These are phyloP conservation scores for Echinosophora koreensis DNA, from an alignment of 306 rosid species.

Conservation along the genomic window DNA sequence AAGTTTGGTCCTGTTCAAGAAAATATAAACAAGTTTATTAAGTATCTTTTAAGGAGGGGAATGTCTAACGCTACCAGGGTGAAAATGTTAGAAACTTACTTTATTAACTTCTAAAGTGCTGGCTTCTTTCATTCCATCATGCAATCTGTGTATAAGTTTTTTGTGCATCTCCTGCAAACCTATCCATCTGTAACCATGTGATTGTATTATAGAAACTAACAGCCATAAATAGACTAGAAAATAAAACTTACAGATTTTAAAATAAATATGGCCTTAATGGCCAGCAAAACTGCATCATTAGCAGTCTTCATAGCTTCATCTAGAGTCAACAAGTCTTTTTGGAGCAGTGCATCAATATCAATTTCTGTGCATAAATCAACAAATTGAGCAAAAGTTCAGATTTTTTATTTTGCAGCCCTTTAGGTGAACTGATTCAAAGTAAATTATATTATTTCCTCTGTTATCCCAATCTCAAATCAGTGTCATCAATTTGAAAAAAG, in stretches of 20 bases:
- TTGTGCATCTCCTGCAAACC: conserved; percentile 68
- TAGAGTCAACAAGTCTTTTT: conserved; percentile 90
- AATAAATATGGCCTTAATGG: conserved; percentile 76
- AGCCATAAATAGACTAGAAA: conserved; percentile 40
- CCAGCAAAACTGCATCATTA: conserved; percentile 87
- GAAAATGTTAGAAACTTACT: conserved; percentile 59
- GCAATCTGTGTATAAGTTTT: conserved; percentile 61
- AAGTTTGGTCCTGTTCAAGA: conserved; percentile 22
- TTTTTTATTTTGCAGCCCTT: background rate
- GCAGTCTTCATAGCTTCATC: conserved; percentile 96
- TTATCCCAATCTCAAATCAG: conserved; percentile 14
- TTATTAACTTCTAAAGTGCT: conserved; percentile 61
- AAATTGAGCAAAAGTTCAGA: conserved; percentile 9
- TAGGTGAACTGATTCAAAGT: conserved; percentile 16
- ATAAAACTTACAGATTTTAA: conserved; percentile 77
- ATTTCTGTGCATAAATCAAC: conserved; percentile 66
- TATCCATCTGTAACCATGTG: conserved; percentile 45
- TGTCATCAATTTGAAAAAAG: conserved; percentile 23
- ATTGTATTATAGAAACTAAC: conserved; percentile 42
- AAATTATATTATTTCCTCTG: conserved; percentile 22
- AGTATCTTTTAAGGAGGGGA: conserved; percentile 5
- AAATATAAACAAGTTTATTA: conserved; percentile 35
- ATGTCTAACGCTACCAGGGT: conserved; percentile 25
- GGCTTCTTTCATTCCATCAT: conserved; percentile 55
- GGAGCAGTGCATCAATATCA: conserved; percentile 79